Evolutionary conservation across 2,329 filamentous ascomycete species (phyloP).

Genomic region (Stenocarpella maydis): DNA sequence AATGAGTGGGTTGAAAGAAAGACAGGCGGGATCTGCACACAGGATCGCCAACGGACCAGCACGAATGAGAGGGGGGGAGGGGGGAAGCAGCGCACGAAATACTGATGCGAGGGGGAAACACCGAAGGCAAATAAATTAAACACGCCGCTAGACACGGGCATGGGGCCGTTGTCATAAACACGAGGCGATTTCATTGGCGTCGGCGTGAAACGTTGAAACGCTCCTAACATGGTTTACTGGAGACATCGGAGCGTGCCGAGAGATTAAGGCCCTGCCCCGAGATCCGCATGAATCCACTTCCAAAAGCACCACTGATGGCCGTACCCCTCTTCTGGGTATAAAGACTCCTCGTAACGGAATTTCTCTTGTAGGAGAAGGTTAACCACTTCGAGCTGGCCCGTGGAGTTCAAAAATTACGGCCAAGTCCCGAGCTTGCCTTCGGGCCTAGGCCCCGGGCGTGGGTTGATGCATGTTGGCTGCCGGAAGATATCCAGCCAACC

Average conservation of each 20-base stretch:
- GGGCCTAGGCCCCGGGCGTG: not conserved
- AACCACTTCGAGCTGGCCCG: not conserved
- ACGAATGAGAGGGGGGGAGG: conserved; percentile 14
- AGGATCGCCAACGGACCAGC: conserved; percentile 25
- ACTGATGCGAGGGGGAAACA: not conserved
- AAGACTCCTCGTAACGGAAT: not conserved
- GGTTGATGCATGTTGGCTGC: not conserved
- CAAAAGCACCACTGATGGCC: not conserved
- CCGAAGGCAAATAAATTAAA: conserved; percentile 23
- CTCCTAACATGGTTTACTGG: conserved; percentile 13
- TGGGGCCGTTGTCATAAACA: conserved; percentile 16
- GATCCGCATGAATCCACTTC: conserved; percentile 29
- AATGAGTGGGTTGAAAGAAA: conserved; percentile 32
- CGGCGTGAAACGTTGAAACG: conserved; percentile 31
- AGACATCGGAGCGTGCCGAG: conserved; percentile 32
- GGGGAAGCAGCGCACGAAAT: conserved; percentile 12
- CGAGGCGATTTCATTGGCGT: conserved; percentile 26
- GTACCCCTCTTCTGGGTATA: conserved; percentile 20
- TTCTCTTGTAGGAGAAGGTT: not conserved
- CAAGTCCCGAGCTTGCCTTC: conserved; percentile 4
- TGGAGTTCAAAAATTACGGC: not conserved
- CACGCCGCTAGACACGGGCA: conserved; percentile 5
- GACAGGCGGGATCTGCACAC: conserved; percentile 31
- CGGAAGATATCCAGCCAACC: conserved; percentile 12
- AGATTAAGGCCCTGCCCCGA: conserved; percentile 33